Conservation (phyloP, 2,329 filamentous ascomycete species). For the Endocalyx cinctus region DNA sequence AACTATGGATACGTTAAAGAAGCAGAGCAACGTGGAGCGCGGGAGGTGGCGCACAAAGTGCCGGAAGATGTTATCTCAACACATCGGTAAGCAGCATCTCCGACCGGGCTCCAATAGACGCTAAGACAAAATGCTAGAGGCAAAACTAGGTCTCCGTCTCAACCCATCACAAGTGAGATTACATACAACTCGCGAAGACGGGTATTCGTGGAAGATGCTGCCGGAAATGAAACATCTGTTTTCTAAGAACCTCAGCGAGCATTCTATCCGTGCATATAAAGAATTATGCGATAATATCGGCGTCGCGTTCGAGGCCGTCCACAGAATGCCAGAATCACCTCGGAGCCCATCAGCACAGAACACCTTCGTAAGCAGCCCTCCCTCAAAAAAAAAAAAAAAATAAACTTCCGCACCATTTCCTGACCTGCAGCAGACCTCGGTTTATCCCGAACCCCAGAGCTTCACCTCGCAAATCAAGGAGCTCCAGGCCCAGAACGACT, state of each 20-base stretch:
- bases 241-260: slow-evolving; percentile 9
- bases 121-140: no score
- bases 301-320: slow-evolving; percentile 5
- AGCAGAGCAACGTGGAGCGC: no score
- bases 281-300: slow-evolving; percentile 5
- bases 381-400: no score
- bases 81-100: no score
- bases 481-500: slow-evolving; percentile 7
- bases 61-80: no score
- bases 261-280: slow-evolving; percentile 6
- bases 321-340: slow-evolving; percentile 17
- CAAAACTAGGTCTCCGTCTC: no score
- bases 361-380: no score
- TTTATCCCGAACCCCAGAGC: slow-evolving; percentile 1
- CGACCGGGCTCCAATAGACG: no score
- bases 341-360: no score
- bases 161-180: slow-evolving; percentile 7
- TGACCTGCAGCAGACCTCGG: slow-evolving; percentile 2
- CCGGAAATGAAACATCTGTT: slow-evolving; percentile 7
- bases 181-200: slow-evolving; percentile 5
- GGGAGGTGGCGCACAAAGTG: no score
- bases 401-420: no score
- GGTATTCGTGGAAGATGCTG: slow-evolving; percentile 6
- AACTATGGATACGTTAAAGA: no score
- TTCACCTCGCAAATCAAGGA: slow-evolving; percentile 5